Evolutionary conservation across 176 grass and related monocot species (phyloP).

Genomic region (Cenchrus fungigraminus): DNA sequence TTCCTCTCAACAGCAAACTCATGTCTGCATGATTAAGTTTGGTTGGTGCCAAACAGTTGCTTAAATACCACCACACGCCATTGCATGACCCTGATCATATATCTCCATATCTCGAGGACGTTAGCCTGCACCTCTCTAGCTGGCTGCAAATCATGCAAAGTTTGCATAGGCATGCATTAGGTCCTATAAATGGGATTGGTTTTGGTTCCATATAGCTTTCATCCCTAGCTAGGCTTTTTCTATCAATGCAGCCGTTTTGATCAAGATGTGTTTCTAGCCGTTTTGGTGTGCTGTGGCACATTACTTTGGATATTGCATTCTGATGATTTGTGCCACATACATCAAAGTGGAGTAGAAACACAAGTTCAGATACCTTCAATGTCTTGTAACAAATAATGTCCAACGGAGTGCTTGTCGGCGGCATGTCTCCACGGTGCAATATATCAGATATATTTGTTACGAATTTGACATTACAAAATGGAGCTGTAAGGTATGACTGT

Average conservation of each 20-base stretch:
- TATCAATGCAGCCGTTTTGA: not conserved
- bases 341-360: slow-evolving; percentile 51
- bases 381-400: not conserved
- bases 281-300: slow-evolving; percentile 48
- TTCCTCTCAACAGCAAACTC: slow-evolving; percentile 25
- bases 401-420: not conserved
- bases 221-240: not conserved
- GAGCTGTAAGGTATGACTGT: slow-evolving; percentile 4
- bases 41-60: slow-evolving; percentile 55
- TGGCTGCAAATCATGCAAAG: slow-evolving; percentile 18
- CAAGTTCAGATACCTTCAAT: not conserved
- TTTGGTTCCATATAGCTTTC: not conserved
- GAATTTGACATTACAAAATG: not conserved
- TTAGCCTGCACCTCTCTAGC: slow-evolving; percentile 3
- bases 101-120: slow-evolving; percentile 31
- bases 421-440: not conserved
- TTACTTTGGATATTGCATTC: slow-evolving; percentile 10
- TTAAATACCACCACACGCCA: slow-evolving; percentile 54
- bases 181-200: not conserved
- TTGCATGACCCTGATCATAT: slow-evolving; percentile 19
- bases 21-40: slow-evolving; percentile 53
- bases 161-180: slow-evolving; percentile 16
- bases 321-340: slow-evolving; percentile 47
- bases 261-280: slow-evolving; percentile 44
- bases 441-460: not conserved